Conservation (phyloP, 495 filamentous ascomycete species). For the Trichoderma erinaceum region DNA sequence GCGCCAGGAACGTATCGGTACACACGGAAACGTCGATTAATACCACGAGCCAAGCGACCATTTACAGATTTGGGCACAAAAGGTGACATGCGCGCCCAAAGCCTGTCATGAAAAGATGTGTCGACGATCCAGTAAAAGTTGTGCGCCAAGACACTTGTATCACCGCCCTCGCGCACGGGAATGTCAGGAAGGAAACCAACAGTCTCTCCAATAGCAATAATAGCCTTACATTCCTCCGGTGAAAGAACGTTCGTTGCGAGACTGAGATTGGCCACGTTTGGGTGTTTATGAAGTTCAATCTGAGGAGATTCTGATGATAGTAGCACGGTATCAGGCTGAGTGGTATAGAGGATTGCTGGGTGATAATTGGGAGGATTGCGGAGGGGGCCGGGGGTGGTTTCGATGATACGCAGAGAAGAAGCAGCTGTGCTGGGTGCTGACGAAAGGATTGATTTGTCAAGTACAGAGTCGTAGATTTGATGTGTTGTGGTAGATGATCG, state of each 20-base stretch:
- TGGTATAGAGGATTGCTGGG: conserved; percentile 38
- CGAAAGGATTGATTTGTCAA: conserved; percentile 30
- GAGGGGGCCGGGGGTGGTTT: conserved; percentile 36
- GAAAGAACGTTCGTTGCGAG: conserved; percentile 36
- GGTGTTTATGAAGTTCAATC: conserved; percentile 32
- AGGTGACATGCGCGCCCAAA: conserved; percentile 37
- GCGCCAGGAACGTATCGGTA: conserved; percentile 47
- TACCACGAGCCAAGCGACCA: conserved; percentile 33
- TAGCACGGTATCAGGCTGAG: conserved; percentile 30
- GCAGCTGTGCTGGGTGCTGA: conserved; percentile 19
- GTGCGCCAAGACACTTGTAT: conserved; percentile 41
- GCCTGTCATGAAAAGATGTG: conserved; percentile 31
- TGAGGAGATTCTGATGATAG: conserved; percentile 26
- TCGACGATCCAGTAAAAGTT: conserved; percentile 50
- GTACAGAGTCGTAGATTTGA: conserved; percentile 31
- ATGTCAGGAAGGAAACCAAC: conserved; percentile 43
- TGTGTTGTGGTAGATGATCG: conserved; percentile 19
- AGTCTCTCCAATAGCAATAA: conserved; percentile 41
- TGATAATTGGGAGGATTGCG: conserved; percentile 46
- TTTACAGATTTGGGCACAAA: conserved; percentile 32
- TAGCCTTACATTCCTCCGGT: conserved; percentile 35
- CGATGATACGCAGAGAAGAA: conserved; percentile 32
- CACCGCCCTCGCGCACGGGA: conserved; percentile 38
- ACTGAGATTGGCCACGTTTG: conserved; percentile 34
- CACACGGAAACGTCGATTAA: conserved; percentile 44